A percentile compares a stretch with the other conserved stretches of the same genome.
phyloP scores from a whole-genome alignment of 202 grass and related monocot genomes.

The Panicum hallii region DNA sequence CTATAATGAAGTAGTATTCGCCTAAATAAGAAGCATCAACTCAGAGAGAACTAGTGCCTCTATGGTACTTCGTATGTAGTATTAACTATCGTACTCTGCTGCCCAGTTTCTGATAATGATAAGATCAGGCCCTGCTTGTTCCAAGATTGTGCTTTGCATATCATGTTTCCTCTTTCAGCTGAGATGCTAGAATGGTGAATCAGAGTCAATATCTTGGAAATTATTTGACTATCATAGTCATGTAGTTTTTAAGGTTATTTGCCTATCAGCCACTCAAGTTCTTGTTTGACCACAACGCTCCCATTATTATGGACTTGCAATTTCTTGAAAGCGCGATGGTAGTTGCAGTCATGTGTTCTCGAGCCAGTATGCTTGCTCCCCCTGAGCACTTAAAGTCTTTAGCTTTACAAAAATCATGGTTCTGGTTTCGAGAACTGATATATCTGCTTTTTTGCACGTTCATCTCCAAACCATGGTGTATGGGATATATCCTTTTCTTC shows the following conservation, averaged over 20 bases:
- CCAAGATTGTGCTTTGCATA: conserved; percentile 34
- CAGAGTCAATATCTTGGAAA: not conserved
- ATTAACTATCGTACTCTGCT: not conserved
- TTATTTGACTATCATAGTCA: not conserved
- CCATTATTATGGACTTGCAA: not conserved
- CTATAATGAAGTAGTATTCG: conserved; percentile 13
- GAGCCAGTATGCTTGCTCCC: not conserved
- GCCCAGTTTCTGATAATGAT: not conserved
- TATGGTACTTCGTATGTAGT: conserved; percentile 23
- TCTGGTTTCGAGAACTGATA: not conserved
- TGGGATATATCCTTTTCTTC: conserved; percentile 52
- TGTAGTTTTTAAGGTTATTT: not conserved
- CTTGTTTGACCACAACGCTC: not conserved
- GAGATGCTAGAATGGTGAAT: conserved; percentile 26
- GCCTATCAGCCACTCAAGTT: not conserved
- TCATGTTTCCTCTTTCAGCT: not conserved
- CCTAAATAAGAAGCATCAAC: conserved; percentile 51
- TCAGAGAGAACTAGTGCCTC: conserved; percentile 26
- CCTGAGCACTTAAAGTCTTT: not conserved
- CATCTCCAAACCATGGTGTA: not conserved
- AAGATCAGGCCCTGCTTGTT: conserved; percentile 33
- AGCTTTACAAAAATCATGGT: not conserved
- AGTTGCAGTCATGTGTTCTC: not conserved
- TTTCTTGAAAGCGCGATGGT: not conserved
- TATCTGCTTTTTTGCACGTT: conserved; percentile 1